Base-by-base conservation (phyloP, 768 basidiomycete species). In the Boletus patriciae region DNA sequence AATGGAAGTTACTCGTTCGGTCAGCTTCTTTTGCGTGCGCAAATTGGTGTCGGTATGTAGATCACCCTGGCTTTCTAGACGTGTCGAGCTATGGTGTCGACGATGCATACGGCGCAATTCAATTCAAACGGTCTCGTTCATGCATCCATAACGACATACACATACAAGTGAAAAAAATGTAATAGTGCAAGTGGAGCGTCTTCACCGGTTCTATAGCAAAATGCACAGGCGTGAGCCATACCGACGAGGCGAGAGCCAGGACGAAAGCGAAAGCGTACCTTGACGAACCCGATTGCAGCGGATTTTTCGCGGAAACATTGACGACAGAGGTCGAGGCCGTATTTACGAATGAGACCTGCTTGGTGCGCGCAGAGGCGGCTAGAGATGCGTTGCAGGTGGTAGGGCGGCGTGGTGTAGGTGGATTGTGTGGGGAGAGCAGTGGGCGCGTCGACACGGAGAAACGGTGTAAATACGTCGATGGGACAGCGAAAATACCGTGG, bases 291-390 rank as follows among this genome's bases (percentile, higher is more conserved):
- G 67, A 97, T 97, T 58, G 90, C 88, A 65, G 87, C 83, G 50
- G 92, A 83, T 80, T 94, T 94, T 81, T 97, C 94, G 66, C 94
- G 90, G 90, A 96, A 97, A 79, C 94, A 97, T 77, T 97, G 94
- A 77, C 94, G 91, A 79, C 94, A 97, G 66, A 97, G 88, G 79
- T 96, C 93, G 65, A 96, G 86, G 55, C 94, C 94, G 77, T 96
- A 94, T 78, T 95, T 92, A 78, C 94, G 90, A 76, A 97, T 94
- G 75, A 97, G 85, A 88, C 94, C 94, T 68, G 93, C 94, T 77
- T 95, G 93, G 76, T 97, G 94, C 37, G 94, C 91, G 69, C 94
- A 97, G 69, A 93, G 90, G 71, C 94, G 94, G 83, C 94, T 94
- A 65, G 18, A 33, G 33, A 13, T 34, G 33, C n/a, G n/a, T n/a